Percentiles rank a stretch among this genome's conserved stretches.
These are phyloP conservation scores for Entophlyctis luteolus DNA, from an alignment of 192 early-diverging fungal genomes.

Conservation along the genomic window DNA sequence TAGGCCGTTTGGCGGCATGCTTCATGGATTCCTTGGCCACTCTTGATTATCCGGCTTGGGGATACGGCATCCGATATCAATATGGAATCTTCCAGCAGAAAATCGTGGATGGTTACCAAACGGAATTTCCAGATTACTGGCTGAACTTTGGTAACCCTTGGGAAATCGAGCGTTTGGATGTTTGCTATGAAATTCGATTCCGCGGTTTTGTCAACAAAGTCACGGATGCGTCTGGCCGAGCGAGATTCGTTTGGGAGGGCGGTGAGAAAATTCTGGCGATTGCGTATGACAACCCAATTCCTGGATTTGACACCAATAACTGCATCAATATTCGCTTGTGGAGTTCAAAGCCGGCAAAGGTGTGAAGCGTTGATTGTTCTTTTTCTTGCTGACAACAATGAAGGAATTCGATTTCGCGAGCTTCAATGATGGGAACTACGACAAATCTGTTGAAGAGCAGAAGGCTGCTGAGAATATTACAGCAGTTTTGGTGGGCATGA, in stretches of 20 bases:
- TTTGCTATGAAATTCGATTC: conserved; percentile 84
- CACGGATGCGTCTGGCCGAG: conserved; percentile 60
- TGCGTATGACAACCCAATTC: conserved; percentile 96
- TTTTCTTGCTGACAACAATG: too few relatives aligned
- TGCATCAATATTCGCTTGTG: conserved; percentile 97
- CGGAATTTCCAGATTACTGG: conserved; percentile 91
- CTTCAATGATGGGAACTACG: conserved; percentile 79
- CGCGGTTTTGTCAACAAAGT: conserved; percentile 77
- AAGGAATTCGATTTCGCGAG: conserved; percentile 81
- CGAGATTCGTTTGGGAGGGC: conserved; percentile 81
- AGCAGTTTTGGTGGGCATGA: conserved; percentile 55
- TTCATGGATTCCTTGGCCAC: conserved; percentile 96
- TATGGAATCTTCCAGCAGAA: conserved; percentile 99
- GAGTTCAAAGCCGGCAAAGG: conserved; percentile 89
- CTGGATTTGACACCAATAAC: conserved; percentile 90
- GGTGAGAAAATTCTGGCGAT: conserved; percentile 82
- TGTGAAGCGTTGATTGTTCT: too few relatives aligned
- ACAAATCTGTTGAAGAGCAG: conserved; percentile 86
- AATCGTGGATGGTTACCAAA: conserved; percentile 93
- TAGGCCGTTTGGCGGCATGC: conserved; percentile 85
- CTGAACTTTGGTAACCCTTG: conserved; percentile 93
- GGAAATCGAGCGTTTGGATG: conserved; percentile 91
- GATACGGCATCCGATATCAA: conserved; percentile 95
- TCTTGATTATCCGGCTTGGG: conserved; percentile 72
- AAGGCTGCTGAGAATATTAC: conserved; percentile 92